Base-by-base conservation (phyloP, 2,329 filamentous ascomycete species). In the Fusarium lyarnte region DNA sequence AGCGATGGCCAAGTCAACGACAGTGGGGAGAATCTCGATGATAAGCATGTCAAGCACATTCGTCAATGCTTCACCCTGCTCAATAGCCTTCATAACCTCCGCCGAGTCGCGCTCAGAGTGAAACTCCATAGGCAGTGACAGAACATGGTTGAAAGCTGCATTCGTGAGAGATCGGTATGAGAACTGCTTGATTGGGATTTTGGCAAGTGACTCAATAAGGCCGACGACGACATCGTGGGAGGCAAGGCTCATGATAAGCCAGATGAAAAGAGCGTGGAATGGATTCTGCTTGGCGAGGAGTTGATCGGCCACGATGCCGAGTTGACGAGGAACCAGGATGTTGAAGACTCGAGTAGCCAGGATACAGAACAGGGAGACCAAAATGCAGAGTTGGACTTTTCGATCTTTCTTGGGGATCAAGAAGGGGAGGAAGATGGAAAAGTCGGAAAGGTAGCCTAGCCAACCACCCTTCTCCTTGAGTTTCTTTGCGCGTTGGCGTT, bases 101-200 rank as follows among this genome's bases (percentile, higher is more conserved):
- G 89, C 90, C 3, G 89, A 90, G 59, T 88, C 86, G 70, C 91
- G 91, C 54, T 87, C 86, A 23, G 89, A 88, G 76, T 94, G 91
- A 60, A 93, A 93, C 68, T 93, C 90, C 82, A 91, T 91, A 0
- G 90, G 91, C 2, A 93, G 83, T n/a, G 83, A 84, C 86, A 94
- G 90, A 38, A 93, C 86, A 64, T 93, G 91, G 63, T 87, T 85
- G 77, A 92, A 93, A 0, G 90, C 88, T 5, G 89, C 85, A 3
- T 87, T 87, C 16, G 86, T 87, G 51, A 93, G 85, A 23, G 85
- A 84, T 52, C 86, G 84, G 70, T 90, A 89, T 5, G 81, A 81
- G 21, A 79, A 82, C 39, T 82, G 80, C 72, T 77, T 75, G 16
- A 82, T 80, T 0, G 81, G 80, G 2, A 81, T 80, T 46, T 80